A percentile compares a stretch with the other conserved stretches of the same genome.
Evolutionary conservation across 768 basidiomycete genomes (phyloP).

Genomic region (Candolleomyces efflorescens): DNA sequence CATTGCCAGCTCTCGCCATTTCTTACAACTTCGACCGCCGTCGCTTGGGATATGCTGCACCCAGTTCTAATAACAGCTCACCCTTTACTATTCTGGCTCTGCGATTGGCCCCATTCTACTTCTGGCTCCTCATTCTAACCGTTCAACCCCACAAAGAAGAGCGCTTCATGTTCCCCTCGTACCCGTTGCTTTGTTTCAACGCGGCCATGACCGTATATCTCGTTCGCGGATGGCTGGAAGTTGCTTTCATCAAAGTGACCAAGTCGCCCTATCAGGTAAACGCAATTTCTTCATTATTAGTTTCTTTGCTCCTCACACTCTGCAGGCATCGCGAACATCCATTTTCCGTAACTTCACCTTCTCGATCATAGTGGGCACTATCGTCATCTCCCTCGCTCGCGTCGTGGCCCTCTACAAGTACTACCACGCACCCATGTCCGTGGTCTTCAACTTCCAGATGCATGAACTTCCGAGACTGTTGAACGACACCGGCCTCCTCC

Average conservation of each 20-base stretch:
- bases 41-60: constrained; percentile 57
- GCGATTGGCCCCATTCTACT: constrained; percentile 82
- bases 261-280: constrained; percentile 79
- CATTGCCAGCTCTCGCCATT: constrained; percentile 72
- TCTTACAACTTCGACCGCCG: constrained; percentile 74
- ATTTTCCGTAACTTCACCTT: constrained; percentile 78
- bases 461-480: constrained; percentile 80
- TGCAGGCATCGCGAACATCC: constrained; percentile 69
- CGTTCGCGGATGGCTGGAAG: constrained; percentile 83
- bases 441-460: constrained; percentile 67
- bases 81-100: constrained; percentile 75
- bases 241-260: constrained; percentile 65
- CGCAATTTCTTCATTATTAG: background rate
- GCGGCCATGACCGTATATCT: constrained; percentile 88
- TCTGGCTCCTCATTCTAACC: constrained; percentile 84
- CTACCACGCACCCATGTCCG: constrained; percentile 83
- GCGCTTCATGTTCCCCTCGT: constrained; percentile 96
- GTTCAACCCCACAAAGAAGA: constrained; percentile 95
- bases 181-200: constrained; percentile 90
- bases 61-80: constrained; percentile 60
- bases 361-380: constrained; percentile 59
- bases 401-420: constrained; percentile 81
- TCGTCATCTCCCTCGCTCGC: constrained; percentile 72
- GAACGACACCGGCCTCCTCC: constrained; percentile 63
- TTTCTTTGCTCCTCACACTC: constrained; percentile 1